Evolutionary conservation across 139 green algal genomes (phyloP).

Genomic region (Pleodorina starrii): DNA sequence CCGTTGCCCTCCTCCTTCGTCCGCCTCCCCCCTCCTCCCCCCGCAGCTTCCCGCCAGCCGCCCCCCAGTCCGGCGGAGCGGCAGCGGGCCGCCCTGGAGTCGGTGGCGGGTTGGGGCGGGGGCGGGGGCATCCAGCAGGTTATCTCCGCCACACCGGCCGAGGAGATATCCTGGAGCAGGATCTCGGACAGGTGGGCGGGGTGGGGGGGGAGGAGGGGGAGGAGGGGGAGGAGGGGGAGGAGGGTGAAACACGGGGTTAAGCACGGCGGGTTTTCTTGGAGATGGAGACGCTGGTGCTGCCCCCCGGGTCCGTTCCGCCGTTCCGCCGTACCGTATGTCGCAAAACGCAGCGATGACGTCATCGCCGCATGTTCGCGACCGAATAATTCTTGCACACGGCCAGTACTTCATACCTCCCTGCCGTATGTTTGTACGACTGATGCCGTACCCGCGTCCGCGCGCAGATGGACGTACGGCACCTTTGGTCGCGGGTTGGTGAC

Average conservation of each 20-base stretch:
- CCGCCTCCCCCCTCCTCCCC: background rate
- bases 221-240: background rate
- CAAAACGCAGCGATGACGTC: too few species aligned
- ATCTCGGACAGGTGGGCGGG: conserved; percentile 15
- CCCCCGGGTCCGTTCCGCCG: too few species aligned
- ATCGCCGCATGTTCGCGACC: too few species aligned
- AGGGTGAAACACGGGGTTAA: background rate
- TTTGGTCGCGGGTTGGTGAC: conserved; percentile 67
- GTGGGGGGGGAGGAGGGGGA: background rate
- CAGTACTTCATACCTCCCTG: too few species aligned
- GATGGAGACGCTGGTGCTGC: too few species aligned
- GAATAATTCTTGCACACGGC: too few species aligned
- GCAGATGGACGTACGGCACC: conserved; percentile 35
- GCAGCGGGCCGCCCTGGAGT: conserved; percentile 58
- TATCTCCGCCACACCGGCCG: background rate
- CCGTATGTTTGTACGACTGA: too few species aligned
- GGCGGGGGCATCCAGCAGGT: conserved; percentile 18
- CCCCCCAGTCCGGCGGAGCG: conserved; percentile 9
- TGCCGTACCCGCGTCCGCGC: too few species aligned
- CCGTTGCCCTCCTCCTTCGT: too few species aligned
- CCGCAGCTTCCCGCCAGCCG: background rate
- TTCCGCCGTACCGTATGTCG: too few species aligned
- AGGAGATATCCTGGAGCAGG: conserved; percentile 38
- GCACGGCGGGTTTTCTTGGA: too few species aligned
- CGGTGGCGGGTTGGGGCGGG: conserved; percentile 69